A percentile compares a stretch with the other conserved stretches of the same genome.
These are phyloP conservation scores for Kwoniella newhampshirensis DNA, from an alignment of 768 basidiomycete species.

Conservation along the genomic window DNA sequence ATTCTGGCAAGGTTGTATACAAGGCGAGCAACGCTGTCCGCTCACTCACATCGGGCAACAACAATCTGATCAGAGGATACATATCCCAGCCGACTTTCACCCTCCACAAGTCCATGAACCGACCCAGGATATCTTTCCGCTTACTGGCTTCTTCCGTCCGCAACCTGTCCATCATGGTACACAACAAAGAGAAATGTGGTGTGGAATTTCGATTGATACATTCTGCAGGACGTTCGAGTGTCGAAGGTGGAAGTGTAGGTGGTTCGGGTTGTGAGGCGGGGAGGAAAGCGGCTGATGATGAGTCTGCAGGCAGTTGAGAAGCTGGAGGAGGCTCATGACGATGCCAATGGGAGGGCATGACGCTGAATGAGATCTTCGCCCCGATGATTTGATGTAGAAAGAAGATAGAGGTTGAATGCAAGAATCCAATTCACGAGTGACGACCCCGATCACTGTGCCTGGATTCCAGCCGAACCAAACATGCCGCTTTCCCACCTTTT, in stretches of 20 bases:
- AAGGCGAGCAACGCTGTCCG: too few species aligned
- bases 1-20: too few species aligned
- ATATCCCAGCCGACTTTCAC: constrained; percentile 80
- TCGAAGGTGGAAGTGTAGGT: constrained; percentile 13
- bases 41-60: constrained; percentile 77
- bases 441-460: too few species aligned
- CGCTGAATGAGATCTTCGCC: too few species aligned
- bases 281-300: background rate
- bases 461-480: too few species aligned
- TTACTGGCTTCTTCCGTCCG: constrained; percentile 73
- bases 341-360: constrained; percentile 3
- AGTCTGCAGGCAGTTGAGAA: constrained; percentile 2
- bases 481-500: too few species aligned
- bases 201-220: constrained; percentile 43
- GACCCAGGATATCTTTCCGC: constrained; percentile 65
- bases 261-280: constrained; percentile 24
- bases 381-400: too few species aligned
- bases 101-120: constrained; percentile 86
- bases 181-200: constrained; percentile 42
- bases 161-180: constrained; percentile 71
- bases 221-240: constrained; percentile 38
- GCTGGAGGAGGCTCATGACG: constrained; percentile 11
- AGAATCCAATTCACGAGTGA: too few species aligned
- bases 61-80: constrained; percentile 81
- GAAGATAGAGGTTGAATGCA: too few species aligned